phyloP scores from a whole-genome alignment of 495 filamentous ascomycete genomes.

The Oidiodendron maius region DNA sequence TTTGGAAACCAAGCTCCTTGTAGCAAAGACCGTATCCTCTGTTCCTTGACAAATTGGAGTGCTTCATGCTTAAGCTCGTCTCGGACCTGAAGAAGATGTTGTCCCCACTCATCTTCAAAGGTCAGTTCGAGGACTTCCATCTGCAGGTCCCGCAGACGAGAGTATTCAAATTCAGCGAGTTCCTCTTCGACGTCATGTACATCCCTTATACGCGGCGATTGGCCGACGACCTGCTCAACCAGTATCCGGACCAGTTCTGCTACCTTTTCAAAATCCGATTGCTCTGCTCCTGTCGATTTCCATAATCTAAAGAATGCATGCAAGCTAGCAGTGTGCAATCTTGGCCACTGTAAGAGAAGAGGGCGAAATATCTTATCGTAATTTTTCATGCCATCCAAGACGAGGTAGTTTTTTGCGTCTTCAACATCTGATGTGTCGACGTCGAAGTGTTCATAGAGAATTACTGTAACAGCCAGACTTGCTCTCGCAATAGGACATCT shows the following conservation, averaged over 20 bases:
- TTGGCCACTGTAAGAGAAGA: conserved; percentile 86
- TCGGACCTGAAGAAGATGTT: conserved; percentile 83
- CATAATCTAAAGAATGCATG: conserved; percentile 88
- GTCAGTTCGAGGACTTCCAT: conserved; percentile 89
- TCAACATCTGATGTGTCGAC: conserved; percentile 82
- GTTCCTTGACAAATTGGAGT: conserved; percentile 92
- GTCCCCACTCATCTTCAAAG: conserved; percentile 92
- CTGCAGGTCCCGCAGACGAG: conserved; percentile 75
- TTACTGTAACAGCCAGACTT: conserved; percentile 79
- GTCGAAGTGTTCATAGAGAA: conserved; percentile 93
- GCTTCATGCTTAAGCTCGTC: conserved; percentile 90
- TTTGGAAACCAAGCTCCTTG: conserved; percentile 88
- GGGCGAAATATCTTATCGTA: conserved; percentile 87
- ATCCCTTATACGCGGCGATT: conserved; percentile 76
- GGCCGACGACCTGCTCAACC: conserved; percentile 86
- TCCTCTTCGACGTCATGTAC: conserved; percentile 87
- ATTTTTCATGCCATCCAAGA: conserved; percentile 67
- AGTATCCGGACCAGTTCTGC: conserved; percentile 85
- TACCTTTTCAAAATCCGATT: conserved; percentile 87
- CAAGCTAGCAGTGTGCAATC: conserved; percentile 86
- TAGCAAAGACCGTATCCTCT: conserved; percentile 87
- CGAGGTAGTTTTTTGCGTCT: conserved; percentile 68
- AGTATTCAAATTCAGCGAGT: conserved; percentile 72
- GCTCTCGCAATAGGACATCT: conserved; percentile 86
- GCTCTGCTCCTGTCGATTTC: conserved; percentile 78